These are phyloP conservation scores for Xylaria sp. DNA, from an alignment of 2,329 filamentous ascomycete species.

Conservation along the genomic window DNA sequence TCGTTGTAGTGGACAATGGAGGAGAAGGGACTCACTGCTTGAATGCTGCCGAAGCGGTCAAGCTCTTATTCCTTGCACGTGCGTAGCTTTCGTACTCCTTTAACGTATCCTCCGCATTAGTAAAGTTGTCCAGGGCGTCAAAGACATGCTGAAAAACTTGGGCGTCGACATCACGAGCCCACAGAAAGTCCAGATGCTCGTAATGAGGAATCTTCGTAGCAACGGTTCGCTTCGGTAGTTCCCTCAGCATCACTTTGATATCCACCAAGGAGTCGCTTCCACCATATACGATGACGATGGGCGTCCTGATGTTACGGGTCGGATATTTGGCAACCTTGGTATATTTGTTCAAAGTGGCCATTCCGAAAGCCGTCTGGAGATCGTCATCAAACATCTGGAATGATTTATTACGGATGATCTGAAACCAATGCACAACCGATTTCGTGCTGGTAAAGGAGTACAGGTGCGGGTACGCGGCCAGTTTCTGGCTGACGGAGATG, in stretches of 20 bases:
- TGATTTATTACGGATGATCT: slow-evolving; percentile 91
- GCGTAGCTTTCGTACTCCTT: slow-evolving; percentile 58
- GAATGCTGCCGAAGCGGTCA: slow-evolving; percentile 35
- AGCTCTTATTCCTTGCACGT: slow-evolving; percentile 45
- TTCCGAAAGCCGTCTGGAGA: slow-evolving; percentile 67
- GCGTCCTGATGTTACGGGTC: slow-evolving; percentile 93
- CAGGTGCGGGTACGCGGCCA: slow-evolving; percentile 90
- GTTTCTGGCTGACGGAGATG: slow-evolving; percentile 80
- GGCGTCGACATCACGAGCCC: slow-evolving; percentile 77
- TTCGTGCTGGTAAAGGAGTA: slow-evolving; percentile 98
- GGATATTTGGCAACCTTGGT: slow-evolving; percentile 96
- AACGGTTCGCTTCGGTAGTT: slow-evolving; percentile 77
- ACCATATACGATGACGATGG: slow-evolving; percentile 88
- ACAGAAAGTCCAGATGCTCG: slow-evolving; percentile 94
- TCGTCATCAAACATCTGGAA: slow-evolving; percentile 99
- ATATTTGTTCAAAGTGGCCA: slow-evolving; percentile 70
- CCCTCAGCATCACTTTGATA: slow-evolving; percentile 85
- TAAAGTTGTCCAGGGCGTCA: slow-evolving; percentile 73
- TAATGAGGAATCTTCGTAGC: slow-evolving; percentile 87
- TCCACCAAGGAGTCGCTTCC: slow-evolving; percentile 91
- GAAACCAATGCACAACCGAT: slow-evolving; percentile 97
- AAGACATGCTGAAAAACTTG: slow-evolving; percentile 91
- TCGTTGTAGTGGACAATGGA: background rate
- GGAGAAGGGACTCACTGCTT: slow-evolving; percentile 27
- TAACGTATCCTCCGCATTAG: slow-evolving; percentile 50